Percentiles rank a stretch among this genome's conserved stretches.
Conservation (phyloP, 805 yeast genomes). For the Metschnikowia santaceciliae region DNA sequence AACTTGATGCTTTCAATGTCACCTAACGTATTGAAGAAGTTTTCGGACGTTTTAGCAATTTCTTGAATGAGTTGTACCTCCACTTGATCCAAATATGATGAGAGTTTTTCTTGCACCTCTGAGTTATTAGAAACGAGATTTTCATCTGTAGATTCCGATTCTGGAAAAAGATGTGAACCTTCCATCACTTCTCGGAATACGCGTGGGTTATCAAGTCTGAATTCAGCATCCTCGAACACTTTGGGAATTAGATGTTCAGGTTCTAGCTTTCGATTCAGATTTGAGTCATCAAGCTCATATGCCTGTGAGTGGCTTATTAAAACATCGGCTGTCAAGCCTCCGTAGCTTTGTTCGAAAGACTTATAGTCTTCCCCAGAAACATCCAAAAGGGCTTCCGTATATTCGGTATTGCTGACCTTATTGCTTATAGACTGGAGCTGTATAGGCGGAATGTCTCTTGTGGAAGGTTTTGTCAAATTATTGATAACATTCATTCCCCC, state of each 20-base stretch:
- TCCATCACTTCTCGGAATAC: constrained; percentile 73
- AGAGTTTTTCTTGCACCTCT: constrained; percentile 68
- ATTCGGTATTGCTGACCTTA: constrained; percentile 22
- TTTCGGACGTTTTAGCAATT: constrained; percentile 77
- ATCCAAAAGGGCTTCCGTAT: constrained; percentile 19
- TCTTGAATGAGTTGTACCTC: constrained; percentile 79
- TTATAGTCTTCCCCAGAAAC: constrained; percentile 26
- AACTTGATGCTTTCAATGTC: constrained; percentile 64
- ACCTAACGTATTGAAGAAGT: constrained; percentile 80
- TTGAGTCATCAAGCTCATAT: constrained; percentile 9
- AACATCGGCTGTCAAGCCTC: constrained; percentile 34
- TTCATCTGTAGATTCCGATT: constrained; percentile 17
- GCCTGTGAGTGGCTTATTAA: constrained; percentile 28
- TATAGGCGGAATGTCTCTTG: constrained; percentile 80
- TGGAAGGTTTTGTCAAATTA: constrained; percentile 63
- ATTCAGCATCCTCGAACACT: constrained; percentile 62
- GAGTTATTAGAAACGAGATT: constrained; percentile 45
- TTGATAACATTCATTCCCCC: constrained; percentile 41
- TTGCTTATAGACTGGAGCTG: constrained; percentile 40
- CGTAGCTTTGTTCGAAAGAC: constrained; percentile 37
- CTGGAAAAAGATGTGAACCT: constrained; percentile 43
- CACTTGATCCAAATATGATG: constrained; percentile 78
- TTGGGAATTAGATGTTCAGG: constrained; percentile 48
- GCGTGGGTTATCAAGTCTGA: constrained; percentile 85
- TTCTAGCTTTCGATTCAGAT: constrained; percentile 3